Evolutionary conservation across 192 early-diverging fungal species (phyloP), one percentile per base, ranked within the genome.

Genomic region (Backusella sp.): DNA sequence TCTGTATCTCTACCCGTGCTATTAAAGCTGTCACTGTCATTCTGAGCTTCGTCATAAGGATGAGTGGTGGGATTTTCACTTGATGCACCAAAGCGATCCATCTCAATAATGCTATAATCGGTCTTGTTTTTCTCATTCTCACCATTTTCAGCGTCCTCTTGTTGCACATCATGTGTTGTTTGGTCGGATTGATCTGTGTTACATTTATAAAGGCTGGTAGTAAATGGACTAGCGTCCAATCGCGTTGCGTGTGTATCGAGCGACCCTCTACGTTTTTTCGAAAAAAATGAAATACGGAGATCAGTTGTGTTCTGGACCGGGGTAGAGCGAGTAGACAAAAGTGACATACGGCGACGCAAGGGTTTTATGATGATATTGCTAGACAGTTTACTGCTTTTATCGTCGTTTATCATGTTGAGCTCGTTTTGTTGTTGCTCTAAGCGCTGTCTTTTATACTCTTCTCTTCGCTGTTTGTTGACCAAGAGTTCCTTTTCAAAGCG

Each of bases 401-500:
- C 56, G 17, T 36, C 49, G 23, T 21, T 37, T 2, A 68, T 56
- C 11, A 34, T 59, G 26, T 76, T 49, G 1, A 56, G 9, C 17
- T 70, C 68, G 7, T 19, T 56, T 26, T 69, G n/a, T 8, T 70
- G 69, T 4, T 30, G 37, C 21, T 28, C n/a, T 17, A 32, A 23
- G 3, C 37, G 68, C 30, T 71, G 30, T 62, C 23, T 44, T 21
- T 70, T 59, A 1, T 53, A n/a, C 17, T 78, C 80, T 9, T 71
- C 32, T 23, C 37, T 52, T 66, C 74, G 41, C 2, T 41, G 36
- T 17, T 56, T 46, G 34, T 82, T 78, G 30, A 68, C 75, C 17
- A 70, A 21, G 3, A 82, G 26, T 30, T 78, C 71, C 36, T 76
- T 70, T 46, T 82, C 56, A 66, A 82, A 82, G 49, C 77, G 73